Conservation (phyloP, 129 eudicot genomes). For the Chrysanthemum lavandulifolium region DNA sequence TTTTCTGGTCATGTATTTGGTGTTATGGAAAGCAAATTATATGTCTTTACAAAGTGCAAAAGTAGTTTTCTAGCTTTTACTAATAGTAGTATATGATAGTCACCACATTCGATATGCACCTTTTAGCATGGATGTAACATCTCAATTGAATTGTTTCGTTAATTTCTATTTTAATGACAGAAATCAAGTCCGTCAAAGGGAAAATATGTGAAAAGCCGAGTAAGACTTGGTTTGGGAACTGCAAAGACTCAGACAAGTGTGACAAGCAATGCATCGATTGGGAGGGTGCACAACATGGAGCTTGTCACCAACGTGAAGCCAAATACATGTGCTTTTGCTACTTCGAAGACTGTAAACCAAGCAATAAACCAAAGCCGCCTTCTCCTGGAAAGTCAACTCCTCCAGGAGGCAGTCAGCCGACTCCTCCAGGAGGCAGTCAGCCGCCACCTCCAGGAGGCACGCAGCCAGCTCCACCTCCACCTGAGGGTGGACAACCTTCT, state of each 20-base stretch:
- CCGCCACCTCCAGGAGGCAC: background rate
- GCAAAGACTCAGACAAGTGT: conserved; percentile 17
- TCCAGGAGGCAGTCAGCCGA: background rate
- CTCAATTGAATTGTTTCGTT: background rate
- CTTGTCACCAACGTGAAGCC: conserved; percentile 37
- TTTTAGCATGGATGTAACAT: background rate
- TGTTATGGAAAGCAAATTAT: background rate
- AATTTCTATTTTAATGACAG: background rate
- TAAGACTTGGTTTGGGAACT: conserved; percentile 31
- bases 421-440: background rate
- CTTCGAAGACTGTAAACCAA: background rate
- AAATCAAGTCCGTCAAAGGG: conserved; percentile 1
- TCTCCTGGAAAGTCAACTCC: conserved; percentile 8
- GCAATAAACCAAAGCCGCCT: background rate
- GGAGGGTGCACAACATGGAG: conserved; percentile 32
- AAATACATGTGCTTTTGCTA: conserved; percentile 38
- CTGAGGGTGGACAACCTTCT: background rate
- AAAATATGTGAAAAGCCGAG: conserved; percentile 27
- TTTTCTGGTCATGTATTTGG: background rate
- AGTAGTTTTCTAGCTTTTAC: background rate
- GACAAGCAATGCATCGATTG: conserved; percentile 33
- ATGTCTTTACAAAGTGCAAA: too few relatives aligned
- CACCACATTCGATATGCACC: background rate
- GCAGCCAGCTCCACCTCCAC: background rate
- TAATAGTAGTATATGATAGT: background rate